These are phyloP conservation scores for Pyrenophora seminiperda DNA, from an alignment of 2,329 filamentous ascomycete species.

Conservation along the genomic window DNA sequence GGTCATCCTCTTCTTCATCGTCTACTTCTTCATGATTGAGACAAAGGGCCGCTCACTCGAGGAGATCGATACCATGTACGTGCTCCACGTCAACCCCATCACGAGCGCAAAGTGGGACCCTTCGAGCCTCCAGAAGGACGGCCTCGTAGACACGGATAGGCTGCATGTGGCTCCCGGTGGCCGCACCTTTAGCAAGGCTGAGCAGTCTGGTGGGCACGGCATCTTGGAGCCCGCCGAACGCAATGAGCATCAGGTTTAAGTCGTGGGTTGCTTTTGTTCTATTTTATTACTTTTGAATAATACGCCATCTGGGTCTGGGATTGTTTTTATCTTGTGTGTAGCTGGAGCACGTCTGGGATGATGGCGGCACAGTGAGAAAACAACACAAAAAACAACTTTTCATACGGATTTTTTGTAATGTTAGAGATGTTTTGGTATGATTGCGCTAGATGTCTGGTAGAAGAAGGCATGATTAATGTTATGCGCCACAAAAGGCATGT, in stretches of 20 bases:
- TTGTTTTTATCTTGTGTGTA: too few relatives aligned
- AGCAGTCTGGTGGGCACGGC: constrained; percentile 28
- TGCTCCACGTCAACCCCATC: constrained; percentile 67
- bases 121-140: constrained; percentile 37
- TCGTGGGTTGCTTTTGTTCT: too few relatives aligned
- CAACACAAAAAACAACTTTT: too few relatives aligned
- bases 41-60: constrained; percentile 75
- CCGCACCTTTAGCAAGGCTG: constrained; percentile 42
- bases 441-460: too few relatives aligned
- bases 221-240: constrained; percentile 33
- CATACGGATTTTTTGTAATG: too few relatives aligned
- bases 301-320: too few relatives aligned
- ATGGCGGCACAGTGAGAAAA: too few relatives aligned
- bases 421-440: too few relatives aligned
- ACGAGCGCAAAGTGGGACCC: constrained; percentile 62
- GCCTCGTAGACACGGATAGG: constrained; percentile 40
- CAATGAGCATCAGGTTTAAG: constrained; percentile 30
- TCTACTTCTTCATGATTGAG: constrained; percentile 81
- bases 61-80: constrained; percentile 76
- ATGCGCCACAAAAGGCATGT: too few relatives aligned
- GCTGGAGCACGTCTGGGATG: too few relatives aligned
- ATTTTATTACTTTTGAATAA: too few relatives aligned
- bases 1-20: constrained; percentile 65
- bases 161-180: constrained; percentile 41
- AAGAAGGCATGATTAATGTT: too few relatives aligned